Conservation (phyloP, 169 alveolate species). For the Sarcocystis neurona region DNA sequence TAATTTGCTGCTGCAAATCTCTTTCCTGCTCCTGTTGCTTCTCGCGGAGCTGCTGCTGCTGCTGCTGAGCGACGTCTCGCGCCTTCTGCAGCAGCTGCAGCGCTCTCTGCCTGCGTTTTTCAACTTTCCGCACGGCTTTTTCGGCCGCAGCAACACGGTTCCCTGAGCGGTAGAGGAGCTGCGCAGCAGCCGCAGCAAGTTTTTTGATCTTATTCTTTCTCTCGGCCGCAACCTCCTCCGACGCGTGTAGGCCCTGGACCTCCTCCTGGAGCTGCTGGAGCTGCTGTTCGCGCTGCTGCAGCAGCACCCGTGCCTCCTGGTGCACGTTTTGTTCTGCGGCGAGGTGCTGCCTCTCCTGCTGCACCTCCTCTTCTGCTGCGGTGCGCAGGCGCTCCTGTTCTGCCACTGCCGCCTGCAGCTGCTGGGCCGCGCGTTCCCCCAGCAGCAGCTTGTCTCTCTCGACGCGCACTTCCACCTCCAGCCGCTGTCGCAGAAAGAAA, state of each 20-base stretch:
- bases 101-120: background rate
- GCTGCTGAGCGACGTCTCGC: background rate
- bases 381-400: background rate
- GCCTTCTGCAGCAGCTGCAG: constrained; percentile 19
- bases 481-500: background rate
- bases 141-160: background rate
- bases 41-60: too few relatives aligned
- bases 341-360: background rate
- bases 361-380: constrained; percentile 1
- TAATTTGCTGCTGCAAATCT: background rate
- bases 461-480: constrained; percentile 8
- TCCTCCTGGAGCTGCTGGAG: background rate
- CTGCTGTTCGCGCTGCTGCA: background rate
- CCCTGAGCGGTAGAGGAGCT: constrained; percentile 4
- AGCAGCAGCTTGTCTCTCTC: constrained; percentile 9
- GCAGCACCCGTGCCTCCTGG: background rate
- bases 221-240: background rate
- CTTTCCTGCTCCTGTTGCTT: background rate
- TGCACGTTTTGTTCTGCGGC: background rate
- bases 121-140: background rate
- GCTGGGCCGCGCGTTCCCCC: background rate
- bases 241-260: background rate
- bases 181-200: background rate
- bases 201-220: background rate
- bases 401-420: background rate